Evolutionary conservation across 148 eudicot species (phyloP).

Genomic region (Talinum fruticosum): DNA sequence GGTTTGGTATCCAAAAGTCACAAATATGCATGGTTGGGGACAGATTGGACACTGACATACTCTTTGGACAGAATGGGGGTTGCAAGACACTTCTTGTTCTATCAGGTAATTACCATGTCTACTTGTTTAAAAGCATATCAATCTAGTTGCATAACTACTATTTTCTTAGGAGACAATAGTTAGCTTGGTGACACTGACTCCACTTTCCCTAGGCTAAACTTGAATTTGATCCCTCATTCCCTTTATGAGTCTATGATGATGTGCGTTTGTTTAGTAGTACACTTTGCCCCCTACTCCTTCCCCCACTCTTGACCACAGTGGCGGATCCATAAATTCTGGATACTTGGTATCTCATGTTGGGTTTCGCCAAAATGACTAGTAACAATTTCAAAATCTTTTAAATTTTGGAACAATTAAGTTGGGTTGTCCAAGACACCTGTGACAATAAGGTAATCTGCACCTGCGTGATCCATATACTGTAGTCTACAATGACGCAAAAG

Average conservation of each 20-base stretch:
- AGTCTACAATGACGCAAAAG: background rate
- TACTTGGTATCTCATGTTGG: too few species aligned
- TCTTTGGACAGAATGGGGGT: conserved; percentile 96
- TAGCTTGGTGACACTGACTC: background rate
- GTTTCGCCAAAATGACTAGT: too few species aligned
- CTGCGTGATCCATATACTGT: too few species aligned
- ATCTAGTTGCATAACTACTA: background rate
- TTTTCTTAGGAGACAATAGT: background rate
- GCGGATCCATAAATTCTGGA: too few species aligned
- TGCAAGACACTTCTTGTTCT: conserved; percentile 99
- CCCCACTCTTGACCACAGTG: too few species aligned
- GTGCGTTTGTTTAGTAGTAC: too few species aligned
- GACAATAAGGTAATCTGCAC: too few species aligned
- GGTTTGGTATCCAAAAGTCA: conserved; percentile 78
- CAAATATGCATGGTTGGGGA: conserved; percentile 99
- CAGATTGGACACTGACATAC: conserved; percentile 94
- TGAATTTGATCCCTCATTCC: background rate
- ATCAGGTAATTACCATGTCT: conserved; percentile 50
- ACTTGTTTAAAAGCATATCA: background rate
- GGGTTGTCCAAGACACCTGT: too few species aligned
- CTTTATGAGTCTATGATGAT: background rate
- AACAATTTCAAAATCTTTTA: too few species aligned
- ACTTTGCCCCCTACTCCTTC: too few species aligned
- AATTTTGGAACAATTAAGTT: too few species aligned
- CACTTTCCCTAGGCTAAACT: background rate